Percentiles rank a stretch among this genome's conserved stretches.
phyloP scores from a whole-genome alignment of 2,329 filamentous ascomycete genomes.

The Colletotrichum melonis region DNA sequence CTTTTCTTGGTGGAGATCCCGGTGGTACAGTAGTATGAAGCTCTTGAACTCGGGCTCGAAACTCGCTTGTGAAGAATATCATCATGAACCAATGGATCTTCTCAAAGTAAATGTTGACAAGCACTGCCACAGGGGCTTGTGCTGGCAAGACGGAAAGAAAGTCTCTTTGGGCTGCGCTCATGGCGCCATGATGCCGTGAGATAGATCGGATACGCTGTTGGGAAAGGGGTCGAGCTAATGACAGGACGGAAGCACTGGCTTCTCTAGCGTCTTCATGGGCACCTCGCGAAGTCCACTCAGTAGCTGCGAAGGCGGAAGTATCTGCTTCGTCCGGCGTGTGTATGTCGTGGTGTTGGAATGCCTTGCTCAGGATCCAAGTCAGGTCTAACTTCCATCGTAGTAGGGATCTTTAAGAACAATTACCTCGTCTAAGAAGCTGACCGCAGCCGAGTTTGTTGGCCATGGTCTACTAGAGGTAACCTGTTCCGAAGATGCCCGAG shows the following conservation, averaged over 20 bases:
- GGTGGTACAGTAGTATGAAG: neutral
- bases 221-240: neutral
- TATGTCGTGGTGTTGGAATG: neutral
- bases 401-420: neutral
- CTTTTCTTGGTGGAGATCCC: neutral
- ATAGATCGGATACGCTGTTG: neutral
- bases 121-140: neutral
- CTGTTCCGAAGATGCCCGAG: neutral
- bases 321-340: neutral
- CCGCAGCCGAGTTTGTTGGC: neutral
- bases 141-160: neutral
- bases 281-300: neutral
- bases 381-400: neutral
- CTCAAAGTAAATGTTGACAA: neutral
- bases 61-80: neutral
- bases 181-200: neutral
- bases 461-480: neutral
- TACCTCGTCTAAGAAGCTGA: neutral
- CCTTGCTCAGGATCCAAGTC: neutral
- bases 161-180: neutral
- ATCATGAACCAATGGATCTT: neutral
- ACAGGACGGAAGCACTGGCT: neutral
- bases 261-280: neutral
- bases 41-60: neutral
- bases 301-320: neutral